phyloP scores from a whole-genome alignment of 345 rosid species.

The Murraya paniculata region DNA sequence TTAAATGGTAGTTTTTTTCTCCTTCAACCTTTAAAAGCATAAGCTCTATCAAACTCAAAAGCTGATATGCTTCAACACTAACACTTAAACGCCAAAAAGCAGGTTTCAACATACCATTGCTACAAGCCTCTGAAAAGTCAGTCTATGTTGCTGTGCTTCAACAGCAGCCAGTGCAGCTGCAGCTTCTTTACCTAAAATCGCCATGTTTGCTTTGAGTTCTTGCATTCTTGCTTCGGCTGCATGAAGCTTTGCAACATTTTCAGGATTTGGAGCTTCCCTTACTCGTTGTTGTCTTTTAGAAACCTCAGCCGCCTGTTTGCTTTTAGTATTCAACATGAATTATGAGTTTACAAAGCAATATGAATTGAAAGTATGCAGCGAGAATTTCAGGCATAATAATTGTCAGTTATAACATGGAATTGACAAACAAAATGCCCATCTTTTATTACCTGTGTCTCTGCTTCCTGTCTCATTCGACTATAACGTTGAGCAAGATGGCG shows the following conservation, averaged over 20 bases:
- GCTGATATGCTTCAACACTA: conserved; percentile 2
- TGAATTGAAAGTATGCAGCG: conserved; percentile 4
- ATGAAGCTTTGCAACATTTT: conserved; percentile 88
- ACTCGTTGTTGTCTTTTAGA: conserved; percentile 77
- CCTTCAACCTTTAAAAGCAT: conserved; percentile 74
- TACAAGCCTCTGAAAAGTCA: conserved; percentile 89
- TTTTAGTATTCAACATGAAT: conserved; percentile 31
- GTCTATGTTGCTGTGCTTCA: conserved; percentile 88
- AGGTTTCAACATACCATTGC: conserved; percentile 56
- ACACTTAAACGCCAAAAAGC: conserved; percentile 2
- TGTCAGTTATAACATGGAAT: background rate
- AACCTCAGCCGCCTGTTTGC: conserved; percentile 73
- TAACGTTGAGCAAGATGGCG: conserved; percentile 98
- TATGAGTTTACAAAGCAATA: conserved; percentile 22
- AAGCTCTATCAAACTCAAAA: conserved; percentile 13
- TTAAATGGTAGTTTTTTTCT: conserved; percentile 75
- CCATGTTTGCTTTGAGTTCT: conserved; percentile 86
- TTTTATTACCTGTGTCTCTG: conserved; percentile 74
- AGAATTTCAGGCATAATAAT: background rate
- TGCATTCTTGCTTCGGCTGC: conserved; percentile 83
- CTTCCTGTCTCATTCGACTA: conserved; percentile 99
- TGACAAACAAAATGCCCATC: background rate
- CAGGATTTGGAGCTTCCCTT: conserved; percentile 80
- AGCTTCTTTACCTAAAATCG: conserved; percentile 96
- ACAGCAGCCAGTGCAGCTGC: conserved; percentile 94